Percentiles rank a stretch among this genome's conserved stretches.
phyloP scores from a whole-genome alignment of 129 eudicot genomes.

The Flaveria bidentis region DNA sequence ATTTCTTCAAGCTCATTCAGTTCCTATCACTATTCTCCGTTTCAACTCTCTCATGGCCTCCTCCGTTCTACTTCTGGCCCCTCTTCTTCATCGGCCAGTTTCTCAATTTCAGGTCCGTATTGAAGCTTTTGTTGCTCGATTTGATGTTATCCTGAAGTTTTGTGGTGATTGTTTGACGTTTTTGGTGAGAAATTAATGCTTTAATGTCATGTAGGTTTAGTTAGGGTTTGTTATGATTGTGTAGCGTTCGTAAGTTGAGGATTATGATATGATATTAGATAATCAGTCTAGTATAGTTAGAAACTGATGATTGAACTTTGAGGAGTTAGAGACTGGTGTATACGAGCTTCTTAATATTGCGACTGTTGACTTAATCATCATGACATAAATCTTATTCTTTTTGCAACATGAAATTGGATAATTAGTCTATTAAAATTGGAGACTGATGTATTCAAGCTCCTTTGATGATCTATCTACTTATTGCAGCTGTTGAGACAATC shows the following conservation, averaged over 20 bases:
- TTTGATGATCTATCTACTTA: background rate
- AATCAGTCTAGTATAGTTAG: too few species aligned
- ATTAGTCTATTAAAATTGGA: background rate
- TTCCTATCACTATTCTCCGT: constrained; percentile 75
- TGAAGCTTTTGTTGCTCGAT: background rate
- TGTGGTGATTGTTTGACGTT: background rate
- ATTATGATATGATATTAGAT: too few species aligned
- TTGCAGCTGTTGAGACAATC: background rate
- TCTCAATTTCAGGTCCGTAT: constrained; percentile 78
- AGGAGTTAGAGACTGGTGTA: too few species aligned
- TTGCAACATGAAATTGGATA: background rate
- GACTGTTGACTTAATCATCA: too few species aligned
- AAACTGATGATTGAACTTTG: too few species aligned
- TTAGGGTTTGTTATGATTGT: background rate
- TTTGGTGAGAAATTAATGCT: background rate
- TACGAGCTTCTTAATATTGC: too few species aligned
- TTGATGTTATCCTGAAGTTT: background rate
- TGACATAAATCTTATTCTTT: too few species aligned
- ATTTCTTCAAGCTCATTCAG: constrained; percentile 71
- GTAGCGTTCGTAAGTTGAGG: background rate
- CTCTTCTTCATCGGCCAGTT: constrained; percentile 85
- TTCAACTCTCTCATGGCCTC: constrained; percentile 83
- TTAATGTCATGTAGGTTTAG: background rate
- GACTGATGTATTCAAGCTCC: background rate
- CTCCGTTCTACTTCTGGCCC: constrained; percentile 90